Conservation (phyloP, 768 basidiomycete species). For the Pluteus cervinus region DNA sequence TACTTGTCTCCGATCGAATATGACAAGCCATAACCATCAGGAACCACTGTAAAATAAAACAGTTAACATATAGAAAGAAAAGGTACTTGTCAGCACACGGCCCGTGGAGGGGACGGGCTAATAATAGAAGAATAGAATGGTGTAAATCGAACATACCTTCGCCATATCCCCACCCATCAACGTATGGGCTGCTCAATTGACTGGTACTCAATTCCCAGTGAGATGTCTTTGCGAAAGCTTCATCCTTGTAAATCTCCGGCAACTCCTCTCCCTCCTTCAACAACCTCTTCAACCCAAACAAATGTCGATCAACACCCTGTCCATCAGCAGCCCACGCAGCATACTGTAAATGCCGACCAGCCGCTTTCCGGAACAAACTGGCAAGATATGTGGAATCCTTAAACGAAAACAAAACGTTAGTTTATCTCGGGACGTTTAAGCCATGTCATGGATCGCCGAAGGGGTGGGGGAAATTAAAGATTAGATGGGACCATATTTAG, state of each 20-base stretch:
- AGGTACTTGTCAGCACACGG: no score
- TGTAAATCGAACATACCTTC: constrained; percentile 67
- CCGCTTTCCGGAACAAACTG: constrained; percentile 68
- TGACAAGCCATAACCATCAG: constrained; percentile 86
- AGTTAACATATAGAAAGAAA: constrained; percentile 3
- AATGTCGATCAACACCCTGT: constrained; percentile 90
- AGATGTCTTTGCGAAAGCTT: constrained; percentile 57
- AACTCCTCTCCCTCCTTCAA: constrained; percentile 64
- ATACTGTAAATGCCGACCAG: constrained; percentile 80
- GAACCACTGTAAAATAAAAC: constrained; percentile 53
- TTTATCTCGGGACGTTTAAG: no score
- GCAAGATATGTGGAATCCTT: constrained; percentile 42
- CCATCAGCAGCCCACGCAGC: constrained; percentile 89
- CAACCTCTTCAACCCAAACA: constrained; percentile 89
- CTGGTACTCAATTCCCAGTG: constrained; percentile 96
- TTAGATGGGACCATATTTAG: no score
- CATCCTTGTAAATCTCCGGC: constrained; percentile 73
- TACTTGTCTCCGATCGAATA: constrained; percentile 84
- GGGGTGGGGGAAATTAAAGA: no score
- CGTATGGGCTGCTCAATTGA: constrained; percentile 71
- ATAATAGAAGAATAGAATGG: no score
- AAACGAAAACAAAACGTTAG: no score
- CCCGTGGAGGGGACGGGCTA: no score
- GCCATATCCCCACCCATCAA: constrained; percentile 97
- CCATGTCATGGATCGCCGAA: no score